Evolutionary conservation across 768 basidiomycete species (phyloP).

Genomic region (Phlebiopsis flavidoalba): DNA sequence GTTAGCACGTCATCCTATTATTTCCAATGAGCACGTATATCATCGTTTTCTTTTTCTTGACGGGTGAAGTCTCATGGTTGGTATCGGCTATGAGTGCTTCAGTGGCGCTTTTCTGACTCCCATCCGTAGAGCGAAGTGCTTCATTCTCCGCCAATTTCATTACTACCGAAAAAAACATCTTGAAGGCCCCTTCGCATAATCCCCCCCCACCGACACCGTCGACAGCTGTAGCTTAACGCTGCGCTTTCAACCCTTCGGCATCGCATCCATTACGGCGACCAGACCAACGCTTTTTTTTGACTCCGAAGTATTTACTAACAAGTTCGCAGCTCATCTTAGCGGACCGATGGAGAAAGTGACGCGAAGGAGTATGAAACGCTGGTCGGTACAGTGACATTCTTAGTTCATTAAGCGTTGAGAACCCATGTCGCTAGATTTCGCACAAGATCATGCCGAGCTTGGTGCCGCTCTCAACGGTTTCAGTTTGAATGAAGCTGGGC

Average conservation of each 20-base stretch:
- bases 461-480: slow-evolving; percentile 92
- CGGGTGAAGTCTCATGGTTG: slow-evolving; percentile 91
- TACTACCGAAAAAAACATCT: slow-evolving; percentile 94
- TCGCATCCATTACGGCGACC: slow-evolving; percentile 87
- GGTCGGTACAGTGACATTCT: slow-evolving; percentile 63
- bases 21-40: slow-evolving; percentile 94
- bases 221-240: slow-evolving; percentile 67
- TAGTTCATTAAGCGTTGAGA: slow-evolving; percentile 1
- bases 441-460: slow-evolving; percentile 86
- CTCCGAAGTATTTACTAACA: slow-evolving; percentile 92
- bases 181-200: slow-evolving; percentile 93
- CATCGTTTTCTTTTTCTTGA: slow-evolving; percentile 96
- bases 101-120: not conserved
- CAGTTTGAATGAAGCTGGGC: slow-evolving; percentile 79
- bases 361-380: slow-evolving; percentile 84
- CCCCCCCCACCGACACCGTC: slow-evolving; percentile 84
- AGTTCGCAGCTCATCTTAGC: slow-evolving; percentile 87
- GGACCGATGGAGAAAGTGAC: slow-evolving; percentile 98
- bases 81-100: slow-evolving; percentile 17
- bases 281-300: slow-evolving; percentile 95
- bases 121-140: slow-evolving; percentile 75
- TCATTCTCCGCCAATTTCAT: slow-evolving; percentile 86
- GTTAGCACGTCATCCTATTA: slow-evolving; percentile 86
- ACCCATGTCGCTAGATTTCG: slow-evolving; percentile 46
- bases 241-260: slow-evolving; percentile 87